phyloP scores from a whole-genome alignment of 108 stramenopile species.

The Pseudonitzschia delicatissima region DNA sequence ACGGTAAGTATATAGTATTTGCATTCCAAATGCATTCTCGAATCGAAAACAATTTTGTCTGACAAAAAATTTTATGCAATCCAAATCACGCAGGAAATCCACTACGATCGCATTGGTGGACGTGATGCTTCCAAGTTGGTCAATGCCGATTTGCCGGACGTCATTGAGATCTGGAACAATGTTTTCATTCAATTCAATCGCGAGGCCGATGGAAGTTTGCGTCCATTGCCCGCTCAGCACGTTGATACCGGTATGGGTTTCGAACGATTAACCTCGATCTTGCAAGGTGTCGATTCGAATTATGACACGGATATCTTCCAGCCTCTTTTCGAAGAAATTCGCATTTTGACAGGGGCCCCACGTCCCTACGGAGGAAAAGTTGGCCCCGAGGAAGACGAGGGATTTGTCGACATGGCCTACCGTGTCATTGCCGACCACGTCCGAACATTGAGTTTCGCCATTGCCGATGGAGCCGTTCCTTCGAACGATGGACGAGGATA shows the following conservation, averaged over 20 bases:
- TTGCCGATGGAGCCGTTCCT: constrained; percentile 98
- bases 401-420: constrained; percentile 97
- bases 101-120: constrained; percentile 97
- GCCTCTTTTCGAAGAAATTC: constrained; percentile 94
- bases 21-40: too few relatives aligned
- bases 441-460: constrained; percentile 95
- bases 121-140: constrained; percentile 94
- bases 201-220: constrained; percentile 83
- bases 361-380: constrained; percentile 89
- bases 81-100: constrained; percentile 74
- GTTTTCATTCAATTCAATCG: constrained; percentile 99
- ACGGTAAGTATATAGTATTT: constrained; percentile 44
- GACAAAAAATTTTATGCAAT: not conserved
- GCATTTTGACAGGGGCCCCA: constrained; percentile 70
- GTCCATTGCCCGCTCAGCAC: constrained; percentile 91
- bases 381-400: constrained; percentile 73
- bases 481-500: constrained; percentile 98
- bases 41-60: not conserved
- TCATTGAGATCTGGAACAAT: constrained; percentile 98
- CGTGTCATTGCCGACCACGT: constrained; percentile 99
- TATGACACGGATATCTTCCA: constrained; percentile 99
- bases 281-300: constrained; percentile 94
- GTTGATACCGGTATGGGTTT: constrained; percentile 99
- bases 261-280: constrained; percentile 93
- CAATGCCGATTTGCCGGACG: constrained; percentile 95